Base-by-base conservation (phyloP, 768 basidiomycete genomes). In the Leccinum ochraceum region DNA sequence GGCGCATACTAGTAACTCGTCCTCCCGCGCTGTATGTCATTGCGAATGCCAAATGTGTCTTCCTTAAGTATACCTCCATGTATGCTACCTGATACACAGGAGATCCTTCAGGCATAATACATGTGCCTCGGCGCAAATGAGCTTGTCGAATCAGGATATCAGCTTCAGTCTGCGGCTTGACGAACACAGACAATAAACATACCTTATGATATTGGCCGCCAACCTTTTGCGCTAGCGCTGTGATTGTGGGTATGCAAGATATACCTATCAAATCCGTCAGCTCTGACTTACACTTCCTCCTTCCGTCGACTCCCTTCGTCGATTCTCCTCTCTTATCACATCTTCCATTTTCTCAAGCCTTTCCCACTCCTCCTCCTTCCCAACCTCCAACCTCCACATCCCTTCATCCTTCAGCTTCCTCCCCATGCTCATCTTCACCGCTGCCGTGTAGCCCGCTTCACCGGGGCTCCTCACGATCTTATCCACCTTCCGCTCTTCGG, bases 371-470 rank as follows among this genome's bases (percentile, higher is more conserved):
- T 69, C 69, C 39, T 66, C 65, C 53, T 55, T 63, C 4, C 76
- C 79, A 20, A 63, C 59, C 51, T 79, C 80, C 11, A 61, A 67
- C 65, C 61, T 73, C 77, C 76, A 78, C 44, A 62, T 60, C 17
- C 75, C 69, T 2, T 67, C 63, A 46, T 76, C 67, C 42, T 67
- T 69, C 63, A 88, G 63, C 69, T 78, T 84, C 56, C 78, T 80
- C 3, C 89, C 86, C 60, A 83, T 69, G 60, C 67, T 73, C 60
- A 75, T 75, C 76, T 92, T 94, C 54, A 87, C 77, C 67, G 73
- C 66, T n/a, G 83, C 90, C 2, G 86, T 81, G 70, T 90, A 92
- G 14, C 92, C 92, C 0, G 82, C 88, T 70, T 87, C 85, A 57
- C 86, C 81, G 2, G 83, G 77, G 39, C 84, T 73, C 36, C 78